Percentiles rank a stretch among this genome's conserved stretches.
Evolutionary conservation across 306 rosid species (phyloP).

Genomic region (Citrullus amarus): DNA sequence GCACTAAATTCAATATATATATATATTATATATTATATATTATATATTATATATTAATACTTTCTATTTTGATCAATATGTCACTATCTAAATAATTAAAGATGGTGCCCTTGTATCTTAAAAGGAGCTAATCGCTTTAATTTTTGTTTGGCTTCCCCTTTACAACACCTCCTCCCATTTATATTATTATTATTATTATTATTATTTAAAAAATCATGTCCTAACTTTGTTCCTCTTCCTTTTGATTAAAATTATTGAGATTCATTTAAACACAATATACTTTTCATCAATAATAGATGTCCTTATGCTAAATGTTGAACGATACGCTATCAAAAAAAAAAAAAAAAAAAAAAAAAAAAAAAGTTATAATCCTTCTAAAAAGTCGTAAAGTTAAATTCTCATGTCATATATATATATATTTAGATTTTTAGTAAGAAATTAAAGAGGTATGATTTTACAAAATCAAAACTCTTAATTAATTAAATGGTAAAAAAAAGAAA

Average conservation of each 20-base stretch:
- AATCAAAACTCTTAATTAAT: no score
- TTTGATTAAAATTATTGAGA: not conserved
- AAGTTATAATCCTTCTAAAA: no score
- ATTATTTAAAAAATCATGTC: not conserved
- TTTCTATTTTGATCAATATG: not conserved
- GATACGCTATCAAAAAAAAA: not conserved
- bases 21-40: not conserved
- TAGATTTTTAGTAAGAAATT: no score
- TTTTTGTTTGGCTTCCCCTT: not conserved
- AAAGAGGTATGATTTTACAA: not conserved
- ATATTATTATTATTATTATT: not conserved
- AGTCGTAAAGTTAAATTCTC: not conserved
- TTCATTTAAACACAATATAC: not conserved
- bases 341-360: no score
- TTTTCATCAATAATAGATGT: not conserved
- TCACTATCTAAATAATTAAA: constrained; percentile 1
- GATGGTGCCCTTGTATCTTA: constrained; percentile 2
- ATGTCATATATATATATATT: no score
- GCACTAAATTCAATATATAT: not conserved
- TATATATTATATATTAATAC: not conserved
- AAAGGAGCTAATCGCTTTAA: not conserved
- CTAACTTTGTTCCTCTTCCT: not conserved
- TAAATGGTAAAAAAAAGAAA: not conserved
- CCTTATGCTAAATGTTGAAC: not conserved
- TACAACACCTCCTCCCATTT: not conserved